A percentile compares a stretch with the other conserved stretches of the same genome.
These are phyloP conservation scores for Saposhnikovia divaricata DNA, from an alignment of 129 eudicot species.

Conservation along the genomic window DNA sequence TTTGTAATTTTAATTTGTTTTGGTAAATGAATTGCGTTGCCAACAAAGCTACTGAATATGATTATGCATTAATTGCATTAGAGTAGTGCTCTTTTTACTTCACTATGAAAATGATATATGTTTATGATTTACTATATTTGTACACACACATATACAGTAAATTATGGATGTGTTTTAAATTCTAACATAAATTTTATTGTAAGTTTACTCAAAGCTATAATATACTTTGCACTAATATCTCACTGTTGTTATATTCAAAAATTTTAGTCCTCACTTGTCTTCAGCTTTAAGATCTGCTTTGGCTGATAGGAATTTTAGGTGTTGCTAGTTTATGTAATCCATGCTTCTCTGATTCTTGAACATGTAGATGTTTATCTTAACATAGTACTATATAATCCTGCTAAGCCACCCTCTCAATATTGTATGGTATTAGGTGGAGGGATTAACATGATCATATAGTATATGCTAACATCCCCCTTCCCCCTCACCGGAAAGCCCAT, in stretches of 20 bases:
- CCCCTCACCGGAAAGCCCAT: too few relatives aligned
- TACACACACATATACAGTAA: neutral
- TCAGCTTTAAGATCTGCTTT: neutral
- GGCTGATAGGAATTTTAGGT: neutral
- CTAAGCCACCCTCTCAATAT: too few relatives aligned
- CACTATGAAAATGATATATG: neutral
- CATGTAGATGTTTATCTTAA: neutral
- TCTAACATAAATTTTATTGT: neutral
- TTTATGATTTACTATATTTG: neutral
- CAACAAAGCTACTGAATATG: neutral
- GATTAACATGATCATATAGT: too few relatives aligned
- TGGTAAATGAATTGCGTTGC: neutral
- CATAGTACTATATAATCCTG: too few relatives aligned
- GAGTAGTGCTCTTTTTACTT: neutral
- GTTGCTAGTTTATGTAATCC: neutral
- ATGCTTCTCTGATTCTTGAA: neutral
- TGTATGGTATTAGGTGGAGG: too few relatives aligned
- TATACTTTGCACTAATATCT: neutral
- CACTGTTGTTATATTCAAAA: neutral
- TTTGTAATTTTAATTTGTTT: neutral
- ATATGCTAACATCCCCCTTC: too few relatives aligned
- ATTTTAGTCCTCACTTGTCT: neutral
- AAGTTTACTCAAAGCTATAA: neutral
- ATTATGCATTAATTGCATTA: constrained; percentile 2
- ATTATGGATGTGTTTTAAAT: neutral